Base-by-base conservation (phyloP, 345 rosid genomes). In the Carallia pectinifolia region DNA sequence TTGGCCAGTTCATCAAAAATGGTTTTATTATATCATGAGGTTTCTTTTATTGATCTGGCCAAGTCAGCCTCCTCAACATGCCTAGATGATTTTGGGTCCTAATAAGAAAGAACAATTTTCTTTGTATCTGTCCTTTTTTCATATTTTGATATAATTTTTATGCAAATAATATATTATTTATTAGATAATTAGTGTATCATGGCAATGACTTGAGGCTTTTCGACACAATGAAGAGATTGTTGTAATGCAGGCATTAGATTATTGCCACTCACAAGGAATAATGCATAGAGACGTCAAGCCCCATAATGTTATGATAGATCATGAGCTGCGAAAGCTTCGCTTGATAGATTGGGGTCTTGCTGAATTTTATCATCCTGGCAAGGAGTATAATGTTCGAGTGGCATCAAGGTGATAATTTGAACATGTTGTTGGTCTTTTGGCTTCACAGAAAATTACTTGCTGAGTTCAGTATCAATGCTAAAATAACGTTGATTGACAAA, bases 261-360 rank as follows among this genome's bases (percentile, higher is more conserved):
- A 84, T 71, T 91, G 96, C 54, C 97, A 91, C 80, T 91, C 97
- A 13, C 97, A 91, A 79, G 97, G 97, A 55, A 89, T 91, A 76
- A 91, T 89, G 91, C 95, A 91, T 73, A 85, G 97, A 63, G 97
- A 91, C 58, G 97, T 89, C 65, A 91, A 91, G 77, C 96, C 97
- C 60, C 97, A 91, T 71, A 91, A 91, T 80, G 95, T 91, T 38
- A 91, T 91, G 97, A 89, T 91, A 66, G 93, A 91, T 74, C 97
- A 91, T 82, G 93, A 87, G 72, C 74, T 86, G 68, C 81, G 89
- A 68, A 91, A 91, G 66, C 90, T 91, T 71, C 90, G 91, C 47
- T 79, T 89, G 74, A 91, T 91, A 62, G 95, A 91, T 36, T 91
- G 97, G 97, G 97, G 97, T 61, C 92, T 89, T 70, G 97, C 95